These are phyloP conservation scores for Leccinum cinnamomeum DNA, from an alignment of 1,284 basidiomycete genomes.

Conservation along the genomic window DNA sequence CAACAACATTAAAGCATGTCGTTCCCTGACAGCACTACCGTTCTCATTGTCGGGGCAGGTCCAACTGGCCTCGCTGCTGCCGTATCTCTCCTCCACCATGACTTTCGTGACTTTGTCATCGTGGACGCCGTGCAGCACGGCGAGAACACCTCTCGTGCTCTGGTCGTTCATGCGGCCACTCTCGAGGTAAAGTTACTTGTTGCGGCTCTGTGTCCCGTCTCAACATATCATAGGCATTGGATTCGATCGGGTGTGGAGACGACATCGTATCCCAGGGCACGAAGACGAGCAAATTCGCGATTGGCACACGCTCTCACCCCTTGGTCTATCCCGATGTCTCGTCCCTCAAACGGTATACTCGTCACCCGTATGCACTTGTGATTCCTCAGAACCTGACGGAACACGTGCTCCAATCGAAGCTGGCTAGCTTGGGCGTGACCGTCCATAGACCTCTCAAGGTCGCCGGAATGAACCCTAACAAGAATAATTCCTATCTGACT, in stretches of 20 bases:
- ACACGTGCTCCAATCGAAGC: constrained; percentile 38
- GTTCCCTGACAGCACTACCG: neutral
- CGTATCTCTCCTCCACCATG: neutral
- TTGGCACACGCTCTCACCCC: constrained; percentile 35
- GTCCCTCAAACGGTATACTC: constrained; percentile 39
- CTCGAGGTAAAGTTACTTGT: neutral
- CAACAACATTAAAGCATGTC: neutral
- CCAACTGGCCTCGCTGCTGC: neutral
- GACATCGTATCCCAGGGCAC: neutral
- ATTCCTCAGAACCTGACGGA: constrained; percentile 53
- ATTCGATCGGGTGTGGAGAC: neutral
- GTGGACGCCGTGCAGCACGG: neutral
- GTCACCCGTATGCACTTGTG: constrained; percentile 44
- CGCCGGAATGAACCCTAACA: constrained; percentile 33
- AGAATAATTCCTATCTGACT: neutral
- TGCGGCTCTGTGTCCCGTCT: neutral
- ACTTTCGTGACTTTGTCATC: neutral
- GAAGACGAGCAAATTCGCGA: neutral
- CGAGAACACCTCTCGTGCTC: neutral
- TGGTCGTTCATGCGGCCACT: neutral
- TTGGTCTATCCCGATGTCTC: constrained; percentile 37
- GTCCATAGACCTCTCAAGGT: constrained; percentile 29
- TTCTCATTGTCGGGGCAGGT: neutral
- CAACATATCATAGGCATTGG: neutral
- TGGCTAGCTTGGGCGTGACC: constrained; percentile 30